Evolutionary conservation across 2,329 filamentous ascomycete species (phyloP).

Genomic region (Fusarium xyrophilum): DNA sequence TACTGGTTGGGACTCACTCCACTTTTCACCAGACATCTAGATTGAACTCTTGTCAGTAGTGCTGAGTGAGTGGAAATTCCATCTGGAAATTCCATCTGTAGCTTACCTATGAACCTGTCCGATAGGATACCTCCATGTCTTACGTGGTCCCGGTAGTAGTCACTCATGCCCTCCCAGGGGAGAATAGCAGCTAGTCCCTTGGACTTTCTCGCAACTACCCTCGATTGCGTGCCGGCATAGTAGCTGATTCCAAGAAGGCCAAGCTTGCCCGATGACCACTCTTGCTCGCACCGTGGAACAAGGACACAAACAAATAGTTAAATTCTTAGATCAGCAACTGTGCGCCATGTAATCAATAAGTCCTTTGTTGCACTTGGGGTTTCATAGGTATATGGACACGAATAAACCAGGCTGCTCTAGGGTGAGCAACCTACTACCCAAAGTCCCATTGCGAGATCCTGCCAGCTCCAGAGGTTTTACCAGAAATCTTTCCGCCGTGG

Average conservation of each 20-base stretch:
- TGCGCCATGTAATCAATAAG: too few species aligned
- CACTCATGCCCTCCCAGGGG: slow-evolving; percentile 60
- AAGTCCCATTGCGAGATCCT: too few species aligned
- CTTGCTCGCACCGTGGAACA: too few species aligned
- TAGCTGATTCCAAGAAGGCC: slow-evolving; percentile 57
- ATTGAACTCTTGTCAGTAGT: rapidly evolving
- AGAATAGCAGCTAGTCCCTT: slow-evolving; percentile 56
- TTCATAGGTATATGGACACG: too few species aligned
- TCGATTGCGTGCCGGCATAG: slow-evolving; percentile 56
- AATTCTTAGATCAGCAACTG: too few species aligned
- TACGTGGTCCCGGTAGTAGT: slow-evolving; percentile 63
- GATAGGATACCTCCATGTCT: slow-evolving; percentile 68
- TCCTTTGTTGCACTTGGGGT: too few species aligned
- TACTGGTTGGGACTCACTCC: slow-evolving; percentile 64
- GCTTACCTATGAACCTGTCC: slow-evolving; percentile 59
- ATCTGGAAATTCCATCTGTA: too few species aligned
- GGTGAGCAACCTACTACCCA: background rate
- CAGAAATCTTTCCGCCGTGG: too few species aligned
- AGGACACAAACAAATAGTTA: too few species aligned
- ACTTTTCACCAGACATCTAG: slow-evolving; percentile 34
- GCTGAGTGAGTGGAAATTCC: rapidly evolving
- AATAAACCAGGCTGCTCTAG: background rate
- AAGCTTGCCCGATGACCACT: slow-evolving; percentile 57
- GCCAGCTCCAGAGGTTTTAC: too few species aligned
- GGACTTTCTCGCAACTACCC: slow-evolving; percentile 54